These are phyloP conservation scores for Phytophthora cryptogea DNA, from an alignment of 352 stramenopile genomes.

Conservation along the genomic window DNA sequence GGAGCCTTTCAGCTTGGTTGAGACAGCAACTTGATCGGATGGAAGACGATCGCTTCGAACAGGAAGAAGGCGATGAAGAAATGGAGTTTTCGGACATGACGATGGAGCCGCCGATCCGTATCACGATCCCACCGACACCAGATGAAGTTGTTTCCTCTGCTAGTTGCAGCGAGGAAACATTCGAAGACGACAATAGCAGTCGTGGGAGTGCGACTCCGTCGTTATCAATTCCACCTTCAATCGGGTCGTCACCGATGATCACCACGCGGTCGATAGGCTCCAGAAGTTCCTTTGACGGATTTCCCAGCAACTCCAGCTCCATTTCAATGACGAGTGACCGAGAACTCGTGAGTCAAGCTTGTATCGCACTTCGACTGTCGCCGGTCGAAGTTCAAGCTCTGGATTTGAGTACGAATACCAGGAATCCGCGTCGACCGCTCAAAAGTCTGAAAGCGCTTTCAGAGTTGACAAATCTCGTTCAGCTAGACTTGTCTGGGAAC, in stretches of 20 bases:
- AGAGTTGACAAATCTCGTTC: slow-evolving; percentile 50
- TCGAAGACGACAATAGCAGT: slow-evolving; percentile 25
- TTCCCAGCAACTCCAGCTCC: slow-evolving; percentile 27
- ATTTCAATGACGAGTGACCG: slow-evolving; percentile 32
- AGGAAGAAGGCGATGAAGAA: slow-evolving; percentile 11
- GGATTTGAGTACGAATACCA: slow-evolving; percentile 53
- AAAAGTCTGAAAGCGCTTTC: slow-evolving; percentile 61
- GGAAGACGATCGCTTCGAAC: slow-evolving; percentile 15
- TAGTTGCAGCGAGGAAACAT: slow-evolving; percentile 14
- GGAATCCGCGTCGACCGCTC: slow-evolving; percentile 56
- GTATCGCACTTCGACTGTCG: slow-evolving; percentile 27
- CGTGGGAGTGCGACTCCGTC: slow-evolving; percentile 8
- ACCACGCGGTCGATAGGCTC: slow-evolving; percentile 25
- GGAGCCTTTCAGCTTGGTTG: neutral
- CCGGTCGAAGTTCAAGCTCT: slow-evolving; percentile 37
- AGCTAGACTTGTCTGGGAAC: slow-evolving; percentile 73
- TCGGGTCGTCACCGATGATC: slow-evolving; percentile 21
- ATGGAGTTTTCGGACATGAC: slow-evolving; percentile 6
- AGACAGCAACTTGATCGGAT: slow-evolving; percentile 9
- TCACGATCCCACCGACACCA: slow-evolving; percentile 17
- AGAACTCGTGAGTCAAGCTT: slow-evolving; percentile 48
- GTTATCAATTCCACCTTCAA: slow-evolving; percentile 20
- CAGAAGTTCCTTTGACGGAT: slow-evolving; percentile 31
- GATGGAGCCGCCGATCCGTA: slow-evolving; percentile 19
- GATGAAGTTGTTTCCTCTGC: slow-evolving; percentile 10